phyloP scores from a whole-genome alignment of 2,329 filamentous ascomycete species.

The Xylariaceae sp. region DNA sequence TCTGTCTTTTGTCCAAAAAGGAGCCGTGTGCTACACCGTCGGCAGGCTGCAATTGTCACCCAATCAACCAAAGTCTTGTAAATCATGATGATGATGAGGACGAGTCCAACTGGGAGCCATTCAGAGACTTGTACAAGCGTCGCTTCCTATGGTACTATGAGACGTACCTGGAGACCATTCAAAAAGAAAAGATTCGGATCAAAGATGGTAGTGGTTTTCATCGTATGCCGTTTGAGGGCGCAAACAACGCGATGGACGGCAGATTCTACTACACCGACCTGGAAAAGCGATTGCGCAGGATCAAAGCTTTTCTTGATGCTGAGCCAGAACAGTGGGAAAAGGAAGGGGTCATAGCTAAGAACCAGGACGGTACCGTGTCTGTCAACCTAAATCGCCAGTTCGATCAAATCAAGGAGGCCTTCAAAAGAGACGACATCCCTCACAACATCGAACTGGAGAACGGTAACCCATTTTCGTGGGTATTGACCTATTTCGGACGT shows the following conservation, averaged over 20 bases:
- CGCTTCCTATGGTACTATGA: constrained; percentile 96
- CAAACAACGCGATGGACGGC: constrained; percentile 76
- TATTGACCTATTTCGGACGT: constrained; percentile 80
- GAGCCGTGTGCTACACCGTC: constrained; percentile 32
- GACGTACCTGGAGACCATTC: constrained; percentile 69
- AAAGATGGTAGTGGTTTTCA: constrained; percentile 60
- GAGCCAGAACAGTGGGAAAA: constrained; percentile 68
- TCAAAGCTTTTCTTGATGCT: constrained; percentile 64
- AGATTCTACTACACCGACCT: constrained; percentile 76
- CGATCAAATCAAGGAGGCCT: constrained; percentile 70
- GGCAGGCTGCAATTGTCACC: constrained; percentile 10
- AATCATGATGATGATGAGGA: constrained; percentile 35
- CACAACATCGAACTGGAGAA: constrained; percentile 72
- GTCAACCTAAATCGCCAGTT: constrained; percentile 79
- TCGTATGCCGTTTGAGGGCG: constrained; percentile 83
- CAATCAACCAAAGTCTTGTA: too few species aligned
- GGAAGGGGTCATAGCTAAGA: constrained; percentile 58
- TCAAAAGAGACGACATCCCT: constrained; percentile 65
- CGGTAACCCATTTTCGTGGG: constrained; percentile 85
- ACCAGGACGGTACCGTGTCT: constrained; percentile 67
- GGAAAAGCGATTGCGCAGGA: constrained; percentile 58
- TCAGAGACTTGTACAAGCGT: constrained; percentile 83
- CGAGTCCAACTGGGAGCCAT: constrained; percentile 67
- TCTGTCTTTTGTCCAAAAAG: constrained; percentile 55
- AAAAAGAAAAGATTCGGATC: constrained; percentile 58